Conservation (phyloP, 116 monocot genomes). For the Posidonia oceanica region DNA sequence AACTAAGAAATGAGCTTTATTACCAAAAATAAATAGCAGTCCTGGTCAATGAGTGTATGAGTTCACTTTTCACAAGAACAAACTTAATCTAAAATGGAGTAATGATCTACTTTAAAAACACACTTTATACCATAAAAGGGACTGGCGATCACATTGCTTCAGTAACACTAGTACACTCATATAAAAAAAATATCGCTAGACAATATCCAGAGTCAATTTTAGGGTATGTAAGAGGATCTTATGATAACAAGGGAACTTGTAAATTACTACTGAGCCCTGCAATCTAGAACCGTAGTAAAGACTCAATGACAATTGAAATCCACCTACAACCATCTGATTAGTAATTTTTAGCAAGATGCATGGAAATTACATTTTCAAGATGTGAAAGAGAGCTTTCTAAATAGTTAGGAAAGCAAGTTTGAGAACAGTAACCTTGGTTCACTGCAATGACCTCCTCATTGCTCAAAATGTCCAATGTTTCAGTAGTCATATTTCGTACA, state of each 20-base stretch:
- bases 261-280: background rate
- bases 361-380: background rate
- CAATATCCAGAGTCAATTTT: no score
- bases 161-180: background rate
- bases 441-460: constrained; percentile 88
- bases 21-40: no score
- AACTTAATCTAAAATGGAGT: background rate
- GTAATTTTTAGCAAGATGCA: no score
- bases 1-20: no score
- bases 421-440: constrained; percentile 61
- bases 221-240: no score
- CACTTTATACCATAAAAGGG: background rate
- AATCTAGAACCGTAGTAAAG: background rate
- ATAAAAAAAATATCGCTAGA: background rate
- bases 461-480: constrained; percentile 81
- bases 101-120: background rate
- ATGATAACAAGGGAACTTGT: background rate
- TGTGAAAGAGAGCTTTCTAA: background rate
- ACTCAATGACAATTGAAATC: no score
- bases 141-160: background rate
- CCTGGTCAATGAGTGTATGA: background rate
- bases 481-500: constrained; percentile 64
- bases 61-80: background rate
- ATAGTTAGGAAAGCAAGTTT: constrained; percentile 1
- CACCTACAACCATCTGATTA: no score